Conservation (phyloP, 2,329 filamentous ascomycete genomes). For the Cryphonectria radicalis region DNA sequence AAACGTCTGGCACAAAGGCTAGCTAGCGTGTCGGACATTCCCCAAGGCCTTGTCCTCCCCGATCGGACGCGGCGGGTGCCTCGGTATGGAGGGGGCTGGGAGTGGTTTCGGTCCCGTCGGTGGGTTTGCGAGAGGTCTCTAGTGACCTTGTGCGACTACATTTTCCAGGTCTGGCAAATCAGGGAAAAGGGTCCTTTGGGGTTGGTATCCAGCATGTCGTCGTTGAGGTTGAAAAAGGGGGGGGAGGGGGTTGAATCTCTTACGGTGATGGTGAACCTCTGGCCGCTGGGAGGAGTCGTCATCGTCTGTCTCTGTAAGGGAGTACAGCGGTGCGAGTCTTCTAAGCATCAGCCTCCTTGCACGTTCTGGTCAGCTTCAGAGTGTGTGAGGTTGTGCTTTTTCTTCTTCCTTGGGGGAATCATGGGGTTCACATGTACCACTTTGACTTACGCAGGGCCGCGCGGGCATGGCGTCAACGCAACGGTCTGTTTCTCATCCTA, state of each 20-base stretch:
- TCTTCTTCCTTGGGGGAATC: too few relatives aligned
- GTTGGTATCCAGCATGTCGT: neutral
- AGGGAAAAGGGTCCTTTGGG: too few relatives aligned
- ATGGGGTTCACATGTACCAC: too few relatives aligned
- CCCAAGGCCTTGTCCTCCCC: slow-evolving; percentile 32
- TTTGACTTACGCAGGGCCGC: neutral
- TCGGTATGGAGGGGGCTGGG: neutral
- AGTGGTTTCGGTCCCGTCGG: slow-evolving; percentile 16
- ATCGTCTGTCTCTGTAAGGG: neutral
- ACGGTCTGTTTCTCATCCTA: neutral
- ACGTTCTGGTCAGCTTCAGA: too few relatives aligned
- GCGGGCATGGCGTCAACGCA: slow-evolving; percentile 2
- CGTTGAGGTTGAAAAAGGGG: neutral
- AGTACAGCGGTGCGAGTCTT: too few relatives aligned
- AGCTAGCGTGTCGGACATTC: slow-evolving; percentile 34
- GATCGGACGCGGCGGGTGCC: neutral
- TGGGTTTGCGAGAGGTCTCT: neutral
- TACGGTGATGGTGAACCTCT: neutral
- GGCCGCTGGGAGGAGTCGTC: neutral
- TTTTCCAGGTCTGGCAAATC: too few relatives aligned
- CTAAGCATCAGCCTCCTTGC: neutral
- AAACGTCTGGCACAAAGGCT: too few relatives aligned
- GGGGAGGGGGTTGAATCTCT: too few relatives aligned
- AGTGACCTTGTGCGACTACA: too few relatives aligned
- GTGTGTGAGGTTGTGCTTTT: too few relatives aligned